A percentile compares a stretch with the other conserved stretches of the same genome.
Evolutionary conservation across 2,329 filamentous ascomycete genomes (phyloP).

Genomic region (Colletotrichum sidae): DNA sequence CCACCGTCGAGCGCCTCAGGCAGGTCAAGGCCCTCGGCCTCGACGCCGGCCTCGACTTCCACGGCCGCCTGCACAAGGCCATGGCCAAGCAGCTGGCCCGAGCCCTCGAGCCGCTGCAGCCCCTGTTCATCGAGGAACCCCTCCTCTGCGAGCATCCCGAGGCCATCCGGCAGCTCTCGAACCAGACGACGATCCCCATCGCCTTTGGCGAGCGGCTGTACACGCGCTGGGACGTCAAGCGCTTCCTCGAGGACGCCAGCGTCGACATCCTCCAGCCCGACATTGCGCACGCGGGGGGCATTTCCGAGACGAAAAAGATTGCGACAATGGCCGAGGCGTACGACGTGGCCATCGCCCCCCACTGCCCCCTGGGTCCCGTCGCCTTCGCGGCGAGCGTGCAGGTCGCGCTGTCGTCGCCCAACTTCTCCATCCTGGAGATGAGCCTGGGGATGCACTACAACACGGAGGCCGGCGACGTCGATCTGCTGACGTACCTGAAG

Average conservation of each 20-base stretch:
- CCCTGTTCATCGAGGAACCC: slow-evolving; percentile 76
- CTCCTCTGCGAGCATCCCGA: slow-evolving; percentile 71
- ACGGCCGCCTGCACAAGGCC: slow-evolving; percentile 75
- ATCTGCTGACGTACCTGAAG: slow-evolving; percentile 70
- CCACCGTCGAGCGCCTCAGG: slow-evolving; percentile 70
- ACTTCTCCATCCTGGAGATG: slow-evolving; percentile 77
- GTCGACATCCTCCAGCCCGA: slow-evolving; percentile 77
- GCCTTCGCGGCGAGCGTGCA: slow-evolving; percentile 75
- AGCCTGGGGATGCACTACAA: slow-evolving; percentile 79
- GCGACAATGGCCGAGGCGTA: slow-evolving; percentile 74
- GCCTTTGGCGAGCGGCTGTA: slow-evolving; percentile 75
- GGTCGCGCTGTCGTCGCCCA: slow-evolving; percentile 65
- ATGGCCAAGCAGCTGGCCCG: slow-evolving; percentile 77
- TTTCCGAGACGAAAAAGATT: slow-evolving; percentile 72
- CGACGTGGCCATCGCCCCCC: slow-evolving; percentile 73
- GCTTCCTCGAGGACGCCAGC: slow-evolving; percentile 69
- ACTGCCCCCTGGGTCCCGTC: slow-evolving; percentile 75
- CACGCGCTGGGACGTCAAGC: slow-evolving; percentile 74
- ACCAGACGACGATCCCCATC: slow-evolving; percentile 68
- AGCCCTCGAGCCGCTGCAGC: slow-evolving; percentile 69
- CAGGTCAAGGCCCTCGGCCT: slow-evolving; percentile 72
- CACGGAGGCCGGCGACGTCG: slow-evolving; percentile 52
- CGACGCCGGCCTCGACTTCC: slow-evolving; percentile 76
- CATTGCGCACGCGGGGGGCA: slow-evolving; percentile 72
- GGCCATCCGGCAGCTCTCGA: slow-evolving; percentile 67